Conservation (phyloP, 345 rosid species). For the Murraya paniculata region DNA sequence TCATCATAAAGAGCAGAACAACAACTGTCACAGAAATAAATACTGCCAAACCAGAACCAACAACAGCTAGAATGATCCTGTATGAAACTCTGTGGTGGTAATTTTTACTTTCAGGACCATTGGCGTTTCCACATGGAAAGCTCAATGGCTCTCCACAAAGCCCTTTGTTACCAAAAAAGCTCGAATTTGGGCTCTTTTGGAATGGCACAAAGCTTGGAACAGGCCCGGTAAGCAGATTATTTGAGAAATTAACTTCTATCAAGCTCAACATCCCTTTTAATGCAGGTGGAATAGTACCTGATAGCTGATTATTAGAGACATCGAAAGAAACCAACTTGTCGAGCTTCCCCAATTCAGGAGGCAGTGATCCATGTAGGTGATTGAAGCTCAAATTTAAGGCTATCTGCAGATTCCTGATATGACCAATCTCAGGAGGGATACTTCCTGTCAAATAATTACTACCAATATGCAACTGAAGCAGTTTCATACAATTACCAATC, state of each 20-base stretch:
- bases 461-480: constrained; percentile 61
- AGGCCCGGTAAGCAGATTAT: constrained; percentile 68
- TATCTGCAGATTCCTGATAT: constrained; percentile 65
- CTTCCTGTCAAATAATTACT: constrained; percentile 78
- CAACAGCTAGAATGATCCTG: constrained; percentile 73
- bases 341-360: constrained; percentile 71
- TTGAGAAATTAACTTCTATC: constrained; percentile 87
- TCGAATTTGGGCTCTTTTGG: constrained; percentile 79
- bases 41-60: constrained; percentile 90
- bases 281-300: constrained; percentile 68
- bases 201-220: constrained; percentile 75
- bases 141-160: constrained; percentile 87
- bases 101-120: constrained; percentile 35
- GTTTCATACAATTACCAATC: constrained; percentile 64
- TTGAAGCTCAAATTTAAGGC: constrained; percentile 81
- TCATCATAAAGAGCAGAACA: constrained; percentile 86
- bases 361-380: constrained; percentile 76
- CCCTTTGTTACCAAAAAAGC: constrained; percentile 77
- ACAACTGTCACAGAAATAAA: constrained; percentile 79
- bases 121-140: constrained; percentile 47
- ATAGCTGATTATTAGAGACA: constrained; percentile 78
- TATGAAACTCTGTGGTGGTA: constrained; percentile 83
- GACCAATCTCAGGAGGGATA: constrained; percentile 71
- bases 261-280: constrained; percentile 85
- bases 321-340: constrained; percentile 87